Percentiles rank a stretch among this genome's conserved stretches.
phyloP scores from a whole-genome alignment of 495 filamentous ascomycete genomes.

The Alectoria sarmentosa region DNA sequence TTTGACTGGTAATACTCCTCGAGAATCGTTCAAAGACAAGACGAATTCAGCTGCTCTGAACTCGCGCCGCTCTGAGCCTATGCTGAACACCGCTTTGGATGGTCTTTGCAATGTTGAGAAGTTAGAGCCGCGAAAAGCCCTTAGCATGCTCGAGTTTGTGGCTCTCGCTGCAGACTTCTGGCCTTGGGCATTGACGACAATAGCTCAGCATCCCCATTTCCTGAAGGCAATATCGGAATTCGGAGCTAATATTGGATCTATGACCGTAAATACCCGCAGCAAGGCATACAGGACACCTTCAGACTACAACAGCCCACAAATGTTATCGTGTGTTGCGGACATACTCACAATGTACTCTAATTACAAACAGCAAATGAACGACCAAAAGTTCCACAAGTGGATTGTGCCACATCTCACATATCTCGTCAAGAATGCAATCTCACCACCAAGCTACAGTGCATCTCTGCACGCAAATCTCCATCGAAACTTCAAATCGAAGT shows the following conservation, averaged over 20 bases:
- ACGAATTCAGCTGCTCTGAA: conserved; percentile 34
- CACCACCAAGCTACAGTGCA: conserved; percentile 68
- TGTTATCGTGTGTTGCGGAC: conserved; percentile 76
- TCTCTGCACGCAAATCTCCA: conserved; percentile 80
- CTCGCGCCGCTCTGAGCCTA: conserved; percentile 47
- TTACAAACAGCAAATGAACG: conserved; percentile 64
- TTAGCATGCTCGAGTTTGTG: conserved; percentile 80
- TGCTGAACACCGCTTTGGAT: conserved; percentile 70
- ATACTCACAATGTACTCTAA: conserved; percentile 90
- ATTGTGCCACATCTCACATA: conserved; percentile 69
- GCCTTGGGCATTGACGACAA: conserved; percentile 77
- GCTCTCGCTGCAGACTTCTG: conserved; percentile 80
- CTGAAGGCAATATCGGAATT: conserved; percentile 60
- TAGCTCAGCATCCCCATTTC: conserved; percentile 67
- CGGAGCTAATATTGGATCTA: conserved; percentile 51
- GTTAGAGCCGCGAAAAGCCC: conserved; percentile 50
- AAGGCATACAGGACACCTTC: conserved; percentile 38
- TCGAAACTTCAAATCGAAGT: conserved; percentile 74
- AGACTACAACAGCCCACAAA: conserved; percentile 55
- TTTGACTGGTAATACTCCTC: conserved; percentile 78
- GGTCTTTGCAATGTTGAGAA: conserved; percentile 60
- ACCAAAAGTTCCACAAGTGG: conserved; percentile 55
- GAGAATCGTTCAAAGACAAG: conserved; percentile 56
- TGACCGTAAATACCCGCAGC: conserved; percentile 40
- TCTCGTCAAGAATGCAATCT: conserved; percentile 65